phyloP scores from a whole-genome alignment of 306 rosid genomes.

The Vigna reflexopilosa region DNA sequence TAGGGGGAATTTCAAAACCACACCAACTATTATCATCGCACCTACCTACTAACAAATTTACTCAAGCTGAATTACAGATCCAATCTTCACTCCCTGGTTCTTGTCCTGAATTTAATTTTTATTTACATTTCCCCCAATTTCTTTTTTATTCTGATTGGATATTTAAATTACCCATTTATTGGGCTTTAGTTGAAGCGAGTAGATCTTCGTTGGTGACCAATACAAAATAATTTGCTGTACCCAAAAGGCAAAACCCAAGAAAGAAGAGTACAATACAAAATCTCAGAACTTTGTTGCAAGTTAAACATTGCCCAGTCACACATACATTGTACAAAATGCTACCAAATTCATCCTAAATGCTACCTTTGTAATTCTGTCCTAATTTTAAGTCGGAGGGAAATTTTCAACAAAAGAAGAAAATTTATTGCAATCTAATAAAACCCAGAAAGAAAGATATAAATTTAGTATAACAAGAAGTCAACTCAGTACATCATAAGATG shows the following conservation, averaged over 20 bases:
- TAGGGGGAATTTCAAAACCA: slow-evolving; percentile 15
- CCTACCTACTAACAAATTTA: slow-evolving; percentile 9
- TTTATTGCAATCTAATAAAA: neutral
- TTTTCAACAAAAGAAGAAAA: neutral
- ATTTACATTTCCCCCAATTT: neutral
- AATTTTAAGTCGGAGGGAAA: neutral
- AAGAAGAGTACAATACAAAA: slow-evolving; percentile 1
- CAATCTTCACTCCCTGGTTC: neutral
- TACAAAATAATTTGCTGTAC: neutral
- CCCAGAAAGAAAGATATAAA: slow-evolving; percentile 2
- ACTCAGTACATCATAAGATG: neutral
- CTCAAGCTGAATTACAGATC: slow-evolving; percentile 2
- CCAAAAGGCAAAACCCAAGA: neutral
- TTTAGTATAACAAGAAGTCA: slow-evolving; percentile 9
- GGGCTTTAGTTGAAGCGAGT: slow-evolving; percentile 13
- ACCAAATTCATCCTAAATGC: slow-evolving; percentile 7
- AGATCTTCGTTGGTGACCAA: slow-evolving; percentile 4
- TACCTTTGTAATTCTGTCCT: neutral
- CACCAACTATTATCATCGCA: neutral
- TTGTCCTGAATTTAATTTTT: neutral
- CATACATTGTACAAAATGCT: slow-evolving; percentile 5
- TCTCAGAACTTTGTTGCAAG: neutral
- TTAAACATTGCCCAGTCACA: neutral
- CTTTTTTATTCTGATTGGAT: neutral
- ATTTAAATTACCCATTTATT: neutral